Evolutionary conservation across 2,329 filamentous ascomycete genomes (phyloP).

Genomic region (Fusarium napiforme): DNA sequence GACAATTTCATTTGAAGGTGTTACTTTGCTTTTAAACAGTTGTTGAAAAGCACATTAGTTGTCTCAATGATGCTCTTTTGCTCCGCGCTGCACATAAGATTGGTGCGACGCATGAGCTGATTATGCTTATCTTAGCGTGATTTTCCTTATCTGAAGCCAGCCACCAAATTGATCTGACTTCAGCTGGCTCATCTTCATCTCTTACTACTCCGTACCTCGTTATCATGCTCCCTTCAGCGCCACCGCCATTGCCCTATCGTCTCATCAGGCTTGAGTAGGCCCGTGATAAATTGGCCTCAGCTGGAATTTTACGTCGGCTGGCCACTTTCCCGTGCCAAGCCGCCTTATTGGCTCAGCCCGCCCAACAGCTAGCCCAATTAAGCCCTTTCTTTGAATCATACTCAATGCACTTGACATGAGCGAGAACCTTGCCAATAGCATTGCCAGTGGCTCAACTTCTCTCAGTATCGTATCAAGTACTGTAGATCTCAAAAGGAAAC

Average conservation of each 20-base stretch:
- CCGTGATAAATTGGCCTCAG: rapidly evolving
- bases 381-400: not conserved
- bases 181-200: not conserved
- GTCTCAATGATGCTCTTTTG: too few relatives aligned
- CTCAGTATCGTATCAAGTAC: not conserved
- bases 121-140: not conserved
- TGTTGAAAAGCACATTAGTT: too few relatives aligned
- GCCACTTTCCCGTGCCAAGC: not conserved
- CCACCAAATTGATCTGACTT: not conserved
- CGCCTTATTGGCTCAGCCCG: too few relatives aligned
- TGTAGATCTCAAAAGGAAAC: not conserved
- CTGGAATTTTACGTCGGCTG: rapidly evolving
- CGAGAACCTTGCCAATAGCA: not conserved
- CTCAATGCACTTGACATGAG: not conserved
- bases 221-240: not conserved
- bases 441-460: not conserved
- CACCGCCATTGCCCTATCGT: not conserved
- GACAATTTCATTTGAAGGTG: too few relatives aligned
- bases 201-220: not conserved
- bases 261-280: rapidly evolving
- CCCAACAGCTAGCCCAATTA: not conserved
- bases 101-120: too few relatives aligned
- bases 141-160: not conserved
- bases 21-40: too few relatives aligned
- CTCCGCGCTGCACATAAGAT: too few relatives aligned